Base-by-base conservation (phyloP, 1,139 yeast species). In the Saccharomyces hybrid region DNA sequence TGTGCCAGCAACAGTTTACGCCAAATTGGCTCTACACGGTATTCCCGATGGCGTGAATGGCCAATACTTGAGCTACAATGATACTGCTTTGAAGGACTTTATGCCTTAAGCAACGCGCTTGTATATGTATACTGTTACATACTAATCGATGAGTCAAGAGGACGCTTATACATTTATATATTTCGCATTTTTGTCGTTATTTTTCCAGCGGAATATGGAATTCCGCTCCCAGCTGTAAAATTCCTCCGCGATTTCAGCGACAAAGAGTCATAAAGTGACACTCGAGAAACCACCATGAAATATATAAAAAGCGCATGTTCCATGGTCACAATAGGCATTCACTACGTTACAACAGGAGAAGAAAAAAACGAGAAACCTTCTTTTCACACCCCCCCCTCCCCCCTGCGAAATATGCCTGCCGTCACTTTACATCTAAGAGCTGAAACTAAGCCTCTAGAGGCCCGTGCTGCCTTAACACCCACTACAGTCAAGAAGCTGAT, bases 401-500 rank as follows among this genome's bases (percentile, higher is more conserved):
- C 23, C 5, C 23, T 23, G 5, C 23, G n/a, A 23, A 14, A 58
- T 60, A 64, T 38, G 38, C 38, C 38, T n/a, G 38, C 70, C 52
- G 86, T 84, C 51, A 81, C 78, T 52, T 80, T 84, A 63, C 95
- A 87, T 64, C 78, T 93, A 59, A 86, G 99, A 77, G 97, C 97
- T 47, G 99, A 93, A 73, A 88, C 95, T 67, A 93, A 93, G 82
- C 96, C 97, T 44, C 77, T 90, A 67, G 99, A 93, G 77, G 96
- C 95, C 61, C 87, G 99, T 76, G 96, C 98, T 44, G 97, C 97
- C 50, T 79, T 93, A 66, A 90, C 99, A 6, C 99, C 99, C 38
- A 74, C 88, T 49, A 88, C 97, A 51, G 85, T 96, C 65, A 87
- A 88, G 75, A 80, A 84, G 65, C 79, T 93, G 60, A 73, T 88